Base-by-base conservation (phyloP, 2,329 filamentous ascomycete genomes). In the Aureobasidium mangrovei region DNA sequence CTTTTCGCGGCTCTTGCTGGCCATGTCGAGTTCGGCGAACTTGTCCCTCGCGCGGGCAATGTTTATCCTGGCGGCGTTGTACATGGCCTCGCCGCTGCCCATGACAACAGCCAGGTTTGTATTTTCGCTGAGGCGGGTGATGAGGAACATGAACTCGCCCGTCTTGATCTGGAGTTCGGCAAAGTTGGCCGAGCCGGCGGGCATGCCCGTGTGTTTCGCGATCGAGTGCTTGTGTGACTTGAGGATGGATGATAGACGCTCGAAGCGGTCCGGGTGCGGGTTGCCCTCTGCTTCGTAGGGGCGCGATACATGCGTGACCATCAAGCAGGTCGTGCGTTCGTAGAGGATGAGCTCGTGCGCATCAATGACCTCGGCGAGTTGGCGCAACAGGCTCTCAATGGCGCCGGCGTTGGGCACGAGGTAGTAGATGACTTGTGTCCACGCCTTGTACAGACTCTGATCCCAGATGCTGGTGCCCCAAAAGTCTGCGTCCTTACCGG, bases 401-500 rank as follows among this genome's bases (percentile, higher is more conserved):
- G 88, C 81, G 18, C 83, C 77, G 1, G 96, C 81, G 64, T 97
- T 97, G 3, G 93, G 93, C n/a, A 97, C 93, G 43, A 98, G 79
- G 67, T 91, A 91, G 76, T 98, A 93, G 58, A 98, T 96, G 63
- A 98, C 96, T 67, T 88, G 88, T 0, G 93, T 93, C 93, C 93
- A 98, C 1, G 93, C 93, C 71, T 95, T 95, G 77, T 97, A 98
- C 36, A 98, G 77, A 54, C 87, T 94, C 74, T 98, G 93, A 66
- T 98, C 93, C 93, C 93, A 98, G 66, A 98, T 98, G 53, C 88
- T 95, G 32, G 91, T 97, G 7, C 90, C 88, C 68, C 95, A 97
- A 57, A 91, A 90, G 56, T 88, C 88, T 57, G 96, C 72, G 44
- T 75, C 69, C 44, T 64, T 63, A 26, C 62, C 60, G 18, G 79